phyloP scores from a whole-genome alignment of 2,329 filamentous ascomycete genomes.

The Westerdykella sp. region DNA sequence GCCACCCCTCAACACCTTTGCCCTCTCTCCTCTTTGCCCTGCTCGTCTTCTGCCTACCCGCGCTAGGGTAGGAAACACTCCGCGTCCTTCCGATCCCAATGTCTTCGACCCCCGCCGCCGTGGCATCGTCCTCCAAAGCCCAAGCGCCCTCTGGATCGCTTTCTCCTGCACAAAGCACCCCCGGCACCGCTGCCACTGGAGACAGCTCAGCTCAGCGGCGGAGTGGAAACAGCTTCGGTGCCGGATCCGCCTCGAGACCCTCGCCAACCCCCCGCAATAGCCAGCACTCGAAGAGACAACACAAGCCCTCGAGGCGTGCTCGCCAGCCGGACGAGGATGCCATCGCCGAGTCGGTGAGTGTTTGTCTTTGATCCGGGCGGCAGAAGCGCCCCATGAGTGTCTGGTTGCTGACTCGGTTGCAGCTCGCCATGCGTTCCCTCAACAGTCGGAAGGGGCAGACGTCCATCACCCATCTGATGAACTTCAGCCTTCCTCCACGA shows the following conservation, averaged over 20 bases:
- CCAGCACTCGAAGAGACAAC: conserved; percentile 72
- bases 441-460: conserved; percentile 82
- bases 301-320: conserved; percentile 73
- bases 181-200: conserved; percentile 38
- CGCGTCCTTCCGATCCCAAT: conserved; percentile 27
- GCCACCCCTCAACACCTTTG: conserved; percentile 1
- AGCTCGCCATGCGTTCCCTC: conserved; percentile 58
- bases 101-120: conserved; percentile 41
- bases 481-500: conserved; percentile 74
- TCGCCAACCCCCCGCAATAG: conserved; percentile 60
- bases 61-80: neutral
- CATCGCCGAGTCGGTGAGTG: conserved; percentile 70
- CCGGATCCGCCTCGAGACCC: conserved; percentile 34
- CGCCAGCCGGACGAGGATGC: conserved; percentile 74
- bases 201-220: conserved; percentile 42
- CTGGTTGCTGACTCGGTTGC: conserved; percentile 15
- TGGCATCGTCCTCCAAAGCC: conserved; percentile 39
- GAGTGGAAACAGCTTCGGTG: conserved; percentile 36
- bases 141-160: conserved; percentile 32
- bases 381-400: neutral
- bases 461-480: conserved; percentile 93
- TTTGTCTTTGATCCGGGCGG: neutral
- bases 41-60: neutral
- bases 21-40: neutral
- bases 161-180: conserved; percentile 41